These are phyloP conservation scores for Daedaleopsis nitida DNA, from an alignment of 768 basidiomycete species.

Conservation along the genomic window DNA sequence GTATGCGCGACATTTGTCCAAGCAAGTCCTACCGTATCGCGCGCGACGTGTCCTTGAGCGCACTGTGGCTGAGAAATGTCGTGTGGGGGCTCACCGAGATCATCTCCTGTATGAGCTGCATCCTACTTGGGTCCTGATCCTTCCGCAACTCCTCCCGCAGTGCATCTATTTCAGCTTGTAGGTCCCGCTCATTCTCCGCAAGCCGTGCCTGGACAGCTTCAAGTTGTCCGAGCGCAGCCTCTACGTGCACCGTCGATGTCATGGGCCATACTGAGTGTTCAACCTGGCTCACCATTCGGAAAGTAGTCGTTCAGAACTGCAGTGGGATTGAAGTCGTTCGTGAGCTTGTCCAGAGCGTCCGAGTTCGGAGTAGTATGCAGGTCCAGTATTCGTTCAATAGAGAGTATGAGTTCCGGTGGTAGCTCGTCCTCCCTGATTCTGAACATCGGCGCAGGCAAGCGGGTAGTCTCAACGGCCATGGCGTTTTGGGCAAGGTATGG, in stretches of 20 bases:
- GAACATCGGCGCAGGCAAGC: neutral
- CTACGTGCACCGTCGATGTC: conserved; percentile 39
- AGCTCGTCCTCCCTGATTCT: conserved; percentile 46
- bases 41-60: neutral
- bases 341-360: conserved; percentile 61
- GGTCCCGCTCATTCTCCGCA: conserved; percentile 63
- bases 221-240: conserved; percentile 72
- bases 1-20: conserved; percentile 93
- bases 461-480: conserved; percentile 14
- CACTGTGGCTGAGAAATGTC: neutral
- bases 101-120: conserved; percentile 93
- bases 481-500: neutral
- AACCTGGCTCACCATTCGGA: conserved; percentile 64
- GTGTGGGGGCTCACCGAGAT: conserved; percentile 68
- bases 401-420: conserved; percentile 65
- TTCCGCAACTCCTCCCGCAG: conserved; percentile 67
- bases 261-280: neutral
- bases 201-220: conserved; percentile 71
- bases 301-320: conserved; percentile 68
- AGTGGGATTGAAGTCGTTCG: conserved; percentile 57
- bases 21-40: conserved; percentile 71
- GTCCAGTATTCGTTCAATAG: conserved; percentile 73
- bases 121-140: conserved; percentile 85
- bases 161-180: conserved; percentile 71
- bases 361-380: conserved; percentile 43